Evolutionary conservation across 176 grass and related monocot species (phyloP), one percentile per base, ranked within the genome.

Genomic region (Carex cristatella): DNA sequence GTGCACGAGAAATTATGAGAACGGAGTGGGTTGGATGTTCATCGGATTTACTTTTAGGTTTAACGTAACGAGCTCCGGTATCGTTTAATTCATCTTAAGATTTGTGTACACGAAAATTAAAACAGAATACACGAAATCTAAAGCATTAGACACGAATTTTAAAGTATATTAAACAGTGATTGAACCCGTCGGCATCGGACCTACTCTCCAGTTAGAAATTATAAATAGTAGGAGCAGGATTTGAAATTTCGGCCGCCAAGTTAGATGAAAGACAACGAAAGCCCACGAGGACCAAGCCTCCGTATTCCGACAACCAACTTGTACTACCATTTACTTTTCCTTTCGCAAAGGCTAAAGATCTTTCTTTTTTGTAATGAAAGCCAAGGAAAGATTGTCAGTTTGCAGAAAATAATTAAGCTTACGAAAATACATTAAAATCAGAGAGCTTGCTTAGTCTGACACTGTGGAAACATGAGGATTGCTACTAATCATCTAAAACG

Each of bases 171-270:
- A 0, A 23, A 23, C 23, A 0, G 23, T 23, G 23, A 23, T 23
- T 23, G 23, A 23, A 23, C 23, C 23, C 23, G 23, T 23, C 23
- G 23, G 23, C 23, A 23, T 23, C 23, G 23, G 23, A 23, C 23
- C 23, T 23, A 23, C 23, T 23, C 23, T 23, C 23, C 23, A 23
- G 23, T 23, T 23, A 23, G 23, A 23, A 68, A 61, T 55, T 53
- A 82, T 38, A 48, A 64, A 64, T 31, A 83, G 40, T 42, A 35
- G 31, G 11, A 40, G 14, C 7, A 31, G 14, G 11, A 53, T 67
- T 48, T 68, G 80, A 83, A 83, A 68, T 53, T 83, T 62, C 37
- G 62, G 60, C 80, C 80, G 80, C 80, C 30, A 31, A 76, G 27
- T 76, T 31, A 32, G 72, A 31, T 76, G 49, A 76, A 53, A 14